A percentile compares a stretch with the other conserved stretches of the same genome.
Conservation (phyloP, 345 rosid species). For the Cardamine chenopodiifolia region DNA sequence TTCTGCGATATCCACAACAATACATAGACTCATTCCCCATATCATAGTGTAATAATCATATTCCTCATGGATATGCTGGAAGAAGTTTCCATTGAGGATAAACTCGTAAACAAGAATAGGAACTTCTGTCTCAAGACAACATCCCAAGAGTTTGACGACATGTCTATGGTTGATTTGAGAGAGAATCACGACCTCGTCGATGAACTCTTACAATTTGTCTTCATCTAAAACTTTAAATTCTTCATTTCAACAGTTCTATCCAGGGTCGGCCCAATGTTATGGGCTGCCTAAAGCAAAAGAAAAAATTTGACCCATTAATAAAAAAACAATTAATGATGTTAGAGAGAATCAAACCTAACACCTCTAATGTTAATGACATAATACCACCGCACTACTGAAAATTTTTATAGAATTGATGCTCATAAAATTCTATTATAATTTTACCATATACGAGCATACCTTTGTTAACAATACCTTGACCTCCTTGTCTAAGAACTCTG, state of each 20-base stretch:
- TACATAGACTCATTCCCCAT: conserved; percentile 47
- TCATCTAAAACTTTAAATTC: too few species aligned
- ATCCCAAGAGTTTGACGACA: conserved; percentile 51
- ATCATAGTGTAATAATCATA: conserved; percentile 26
- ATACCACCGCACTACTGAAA: too few species aligned
- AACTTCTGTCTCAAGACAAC: conserved; percentile 54
- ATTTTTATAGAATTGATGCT: too few species aligned
- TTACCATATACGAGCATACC: conserved; percentile 45
- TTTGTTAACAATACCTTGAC: conserved; percentile 51
- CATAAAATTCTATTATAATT: too few species aligned
- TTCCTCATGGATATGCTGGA: conserved; percentile 44
- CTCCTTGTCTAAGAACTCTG: conserved; percentile 49
- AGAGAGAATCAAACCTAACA: too few species aligned
- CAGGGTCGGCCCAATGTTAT: too few species aligned
- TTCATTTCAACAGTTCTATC: too few species aligned
- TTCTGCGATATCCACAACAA: conserved; percentile 44
- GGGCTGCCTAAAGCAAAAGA: too few species aligned
- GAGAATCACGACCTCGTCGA: conserved; percentile 52
- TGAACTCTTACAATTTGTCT: conserved; percentile 50
- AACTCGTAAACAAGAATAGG: conserved; percentile 56
- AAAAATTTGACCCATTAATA: too few species aligned
- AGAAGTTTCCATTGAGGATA: conserved; percentile 48
- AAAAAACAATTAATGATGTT: too few species aligned
- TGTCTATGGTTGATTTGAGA: conserved; percentile 53
- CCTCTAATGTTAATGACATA: too few species aligned